phyloP scores from a whole-genome alignment of 2,329 filamentous ascomycete species.

The Ceratocystis ficicola region DNA sequence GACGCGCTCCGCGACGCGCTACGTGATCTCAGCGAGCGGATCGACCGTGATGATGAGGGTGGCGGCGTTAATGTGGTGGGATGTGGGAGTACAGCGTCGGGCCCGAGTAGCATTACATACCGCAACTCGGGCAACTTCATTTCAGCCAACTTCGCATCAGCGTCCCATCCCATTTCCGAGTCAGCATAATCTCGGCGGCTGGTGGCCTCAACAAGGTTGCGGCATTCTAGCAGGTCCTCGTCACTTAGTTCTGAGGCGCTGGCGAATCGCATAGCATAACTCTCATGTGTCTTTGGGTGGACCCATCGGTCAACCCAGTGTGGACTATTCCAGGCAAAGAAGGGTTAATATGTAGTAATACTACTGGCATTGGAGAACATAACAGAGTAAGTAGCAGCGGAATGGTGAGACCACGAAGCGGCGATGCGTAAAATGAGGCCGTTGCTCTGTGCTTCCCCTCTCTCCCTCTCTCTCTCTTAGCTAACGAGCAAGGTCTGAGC shows the following conservation, averaged over 20 bases:
- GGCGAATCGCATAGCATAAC: constrained; percentile 37
- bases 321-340: constrained; percentile 18
- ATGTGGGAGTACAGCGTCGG: constrained; percentile 18
- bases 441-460: background rate
- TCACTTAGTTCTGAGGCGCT: constrained; percentile 31
- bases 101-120: constrained; percentile 49
- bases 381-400: background rate
- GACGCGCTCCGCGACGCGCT: constrained; percentile 10
- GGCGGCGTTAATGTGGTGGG: constrained; percentile 21
- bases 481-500: background rate
- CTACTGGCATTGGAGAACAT: background rate
- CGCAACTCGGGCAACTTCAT: constrained; percentile 56
- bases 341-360: background rate
- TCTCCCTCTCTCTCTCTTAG: background rate
- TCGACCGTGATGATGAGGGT: constrained; percentile 18
- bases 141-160: constrained; percentile 48
- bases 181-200: constrained; percentile 51
- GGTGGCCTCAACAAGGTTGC: constrained; percentile 48
- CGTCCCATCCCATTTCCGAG: constrained; percentile 53
- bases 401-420: background rate
- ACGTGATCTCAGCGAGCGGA: constrained; percentile 15
- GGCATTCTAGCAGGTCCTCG: constrained; percentile 42
- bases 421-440: background rate
- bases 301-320: constrained; percentile 36
- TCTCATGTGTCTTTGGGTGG: constrained; percentile 35